phyloP scores from a whole-genome alignment of 1,139 yeast species.

The Taphrina confusa region DNA sequence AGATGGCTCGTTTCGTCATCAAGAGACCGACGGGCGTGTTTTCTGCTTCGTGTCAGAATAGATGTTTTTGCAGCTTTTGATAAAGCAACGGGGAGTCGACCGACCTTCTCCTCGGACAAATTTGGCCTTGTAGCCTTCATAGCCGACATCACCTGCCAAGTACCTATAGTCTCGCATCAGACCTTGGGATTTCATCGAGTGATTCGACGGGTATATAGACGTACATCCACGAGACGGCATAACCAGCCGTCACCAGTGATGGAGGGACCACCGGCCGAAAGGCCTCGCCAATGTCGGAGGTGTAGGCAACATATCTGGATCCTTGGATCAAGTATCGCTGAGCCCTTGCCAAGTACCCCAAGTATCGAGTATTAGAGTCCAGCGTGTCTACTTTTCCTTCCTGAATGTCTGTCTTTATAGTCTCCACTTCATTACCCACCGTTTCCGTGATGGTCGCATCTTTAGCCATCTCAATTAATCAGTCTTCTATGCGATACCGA shows the following conservation, averaged over 20 bases:
- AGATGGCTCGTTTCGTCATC: constrained; percentile 66
- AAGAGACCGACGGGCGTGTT: constrained; percentile 25
- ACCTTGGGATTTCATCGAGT: not conserved
- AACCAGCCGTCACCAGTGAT: constrained; percentile 60
- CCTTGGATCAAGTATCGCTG: constrained; percentile 21
- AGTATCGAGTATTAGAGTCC: constrained; percentile 34
- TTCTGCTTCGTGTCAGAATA: not conserved
- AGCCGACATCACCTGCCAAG: constrained; percentile 74
- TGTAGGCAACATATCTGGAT: constrained; percentile 73
- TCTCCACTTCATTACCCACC: constrained; percentile 22
- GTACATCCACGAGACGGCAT: constrained; percentile 69
- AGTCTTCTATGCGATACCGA: not conserved
- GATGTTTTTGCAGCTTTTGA: not conserved
- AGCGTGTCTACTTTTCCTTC: constrained; percentile 36
- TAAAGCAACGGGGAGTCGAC: not conserved
- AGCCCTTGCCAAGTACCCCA: constrained; percentile 34
- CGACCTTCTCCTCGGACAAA: constrained; percentile 23
- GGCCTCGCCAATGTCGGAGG: constrained; percentile 87
- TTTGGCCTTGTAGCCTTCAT: constrained; percentile 64
- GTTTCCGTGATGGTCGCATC: constrained; percentile 14
- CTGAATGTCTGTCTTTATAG: constrained; percentile 23
- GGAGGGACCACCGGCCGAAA: constrained; percentile 84
- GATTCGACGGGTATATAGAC: not conserved
- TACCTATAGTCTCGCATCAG: constrained; percentile 49
- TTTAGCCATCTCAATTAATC: constrained; percentile 13